phyloP scores from a whole-genome alignment of 371 early-diverging fungal genomes.

The Mortierella sp. region DNA sequence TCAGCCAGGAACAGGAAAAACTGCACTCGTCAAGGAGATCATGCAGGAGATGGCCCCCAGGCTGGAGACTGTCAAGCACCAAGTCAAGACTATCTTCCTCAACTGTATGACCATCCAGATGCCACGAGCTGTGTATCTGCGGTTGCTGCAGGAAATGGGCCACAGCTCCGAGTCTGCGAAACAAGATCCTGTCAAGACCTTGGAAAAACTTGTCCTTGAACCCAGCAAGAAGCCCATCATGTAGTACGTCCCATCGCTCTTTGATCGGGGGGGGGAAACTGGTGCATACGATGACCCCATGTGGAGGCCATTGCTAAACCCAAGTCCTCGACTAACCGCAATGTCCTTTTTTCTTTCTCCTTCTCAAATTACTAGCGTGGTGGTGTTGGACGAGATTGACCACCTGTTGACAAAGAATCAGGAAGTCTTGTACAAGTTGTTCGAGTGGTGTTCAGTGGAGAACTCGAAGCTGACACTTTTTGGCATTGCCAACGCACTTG shows the following conservation, averaged over 20 bases:
- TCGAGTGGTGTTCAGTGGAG: constrained; percentile 77
- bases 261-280: too few relatives aligned
- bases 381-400: constrained; percentile 95
- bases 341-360: too few relatives aligned
- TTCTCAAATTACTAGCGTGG: constrained; percentile 57
- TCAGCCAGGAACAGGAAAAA: constrained; percentile 96
- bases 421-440: constrained; percentile 90
- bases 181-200: constrained; percentile 47
- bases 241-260: too few relatives aligned
- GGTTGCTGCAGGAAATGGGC: constrained; percentile 66
- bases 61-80: constrained; percentile 36
- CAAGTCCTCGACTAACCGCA: neutral
- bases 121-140: constrained; percentile 75
- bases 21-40: constrained; percentile 81
- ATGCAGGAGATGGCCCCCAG: constrained; percentile 57
- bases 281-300: too few relatives aligned
- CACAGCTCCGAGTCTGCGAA: constrained; percentile 18
- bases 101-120: constrained; percentile 90
- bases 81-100: constrained; percentile 66
- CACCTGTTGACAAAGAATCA: constrained; percentile 82
- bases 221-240: constrained; percentile 51
- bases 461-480: constrained; percentile 80
- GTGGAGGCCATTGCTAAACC: too few relatives aligned
- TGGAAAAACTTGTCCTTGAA: constrained; percentile 54
- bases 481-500: constrained; percentile 97